Evolutionary conservation across 75 land plant genomes (phyloP).

Genomic region (Cunninghamia lanceolata): DNA sequence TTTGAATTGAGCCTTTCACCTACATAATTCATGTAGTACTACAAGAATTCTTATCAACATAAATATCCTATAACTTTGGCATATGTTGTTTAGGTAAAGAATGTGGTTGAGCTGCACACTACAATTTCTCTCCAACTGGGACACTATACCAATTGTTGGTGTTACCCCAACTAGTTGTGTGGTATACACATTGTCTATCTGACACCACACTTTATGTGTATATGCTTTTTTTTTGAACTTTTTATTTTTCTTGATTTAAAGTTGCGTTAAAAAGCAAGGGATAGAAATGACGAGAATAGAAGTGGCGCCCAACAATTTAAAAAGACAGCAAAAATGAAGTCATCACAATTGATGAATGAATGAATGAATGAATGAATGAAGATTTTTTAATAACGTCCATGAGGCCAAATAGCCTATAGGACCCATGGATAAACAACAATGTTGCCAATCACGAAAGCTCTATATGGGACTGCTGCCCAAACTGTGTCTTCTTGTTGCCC

Average conservation of each 20-base stretch:
- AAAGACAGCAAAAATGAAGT: slow-evolving; percentile 2
- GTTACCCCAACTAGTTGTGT: not conserved
- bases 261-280: not conserved
- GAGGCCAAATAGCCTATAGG: too few relatives aligned
- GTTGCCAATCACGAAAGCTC: too few relatives aligned
- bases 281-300: not conserved
- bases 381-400: too few relatives aligned
- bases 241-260: not conserved
- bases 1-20: too few relatives aligned
- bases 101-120: not conserved
- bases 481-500: too few relatives aligned
- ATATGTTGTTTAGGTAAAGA: not conserved
- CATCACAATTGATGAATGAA: not conserved
- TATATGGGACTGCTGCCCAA: too few relatives aligned
- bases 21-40: too few relatives aligned
- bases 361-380: too few relatives aligned
- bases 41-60: too few relatives aligned
- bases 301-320: not conserved
- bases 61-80: not conserved
- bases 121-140: not conserved
- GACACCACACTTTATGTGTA: not conserved
- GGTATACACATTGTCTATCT: not conserved
- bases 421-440: too few relatives aligned
- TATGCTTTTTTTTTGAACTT: not conserved
- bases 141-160: not conserved